phyloP scores from a whole-genome alignment of 495 filamentous ascomycete species.

The Tuber melanosporum region DNA sequence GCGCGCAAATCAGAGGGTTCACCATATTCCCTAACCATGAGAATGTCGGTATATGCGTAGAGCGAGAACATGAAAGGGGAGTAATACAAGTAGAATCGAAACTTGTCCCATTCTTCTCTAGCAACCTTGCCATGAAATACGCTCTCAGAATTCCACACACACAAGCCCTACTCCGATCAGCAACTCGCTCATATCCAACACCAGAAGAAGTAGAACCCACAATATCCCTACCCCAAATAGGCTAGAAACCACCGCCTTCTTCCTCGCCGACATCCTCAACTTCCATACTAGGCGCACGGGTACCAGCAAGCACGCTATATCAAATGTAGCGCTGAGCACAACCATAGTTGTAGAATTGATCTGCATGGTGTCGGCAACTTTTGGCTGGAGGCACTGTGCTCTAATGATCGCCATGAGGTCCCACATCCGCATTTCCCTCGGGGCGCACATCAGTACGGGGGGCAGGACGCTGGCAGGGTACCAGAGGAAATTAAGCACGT shows the following conservation, averaged over 20 bases:
- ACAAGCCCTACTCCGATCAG: background rate
- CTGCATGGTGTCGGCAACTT: background rate
- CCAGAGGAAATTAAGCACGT: background rate
- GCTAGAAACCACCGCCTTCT: background rate
- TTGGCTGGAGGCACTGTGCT: background rate
- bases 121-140: background rate
- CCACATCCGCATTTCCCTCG: slow-evolving; percentile 2
- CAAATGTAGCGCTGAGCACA: background rate
- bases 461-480: background rate
- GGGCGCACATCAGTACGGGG: background rate
- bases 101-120: background rate
- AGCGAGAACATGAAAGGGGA: background rate
- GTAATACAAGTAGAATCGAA: background rate
- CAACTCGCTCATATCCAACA: background rate
- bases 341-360: background rate
- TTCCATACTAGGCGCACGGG: background rate
- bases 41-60: background rate
- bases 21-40: background rate
- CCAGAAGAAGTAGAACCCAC: background rate
- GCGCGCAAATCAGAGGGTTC: background rate
- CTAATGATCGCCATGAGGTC: background rate
- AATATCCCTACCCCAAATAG: slow-evolving; percentile 1
- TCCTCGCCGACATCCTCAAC: background rate
- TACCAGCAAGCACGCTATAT: background rate
- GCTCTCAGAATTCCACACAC: background rate